Percentiles rank a stretch among this genome's conserved stretches.
These are phyloP conservation scores for Phaseolus coccineus DNA, from an alignment of 331 rosid species.

Conservation along the genomic window DNA sequence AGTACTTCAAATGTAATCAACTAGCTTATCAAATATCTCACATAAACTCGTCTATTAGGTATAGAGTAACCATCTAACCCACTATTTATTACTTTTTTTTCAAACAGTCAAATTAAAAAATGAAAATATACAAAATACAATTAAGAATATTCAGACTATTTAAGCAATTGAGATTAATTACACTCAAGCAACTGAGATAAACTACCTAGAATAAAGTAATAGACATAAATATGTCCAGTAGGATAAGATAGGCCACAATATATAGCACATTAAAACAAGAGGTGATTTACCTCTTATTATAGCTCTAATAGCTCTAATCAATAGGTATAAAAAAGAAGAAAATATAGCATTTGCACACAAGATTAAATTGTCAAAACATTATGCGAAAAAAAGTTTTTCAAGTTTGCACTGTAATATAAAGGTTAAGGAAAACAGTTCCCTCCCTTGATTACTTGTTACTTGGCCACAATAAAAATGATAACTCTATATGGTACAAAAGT, in stretches of 20 bases:
- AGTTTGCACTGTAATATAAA: slow-evolving; percentile 35
- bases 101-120: not conserved
- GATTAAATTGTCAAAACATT: slow-evolving; percentile 32
- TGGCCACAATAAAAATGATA: slow-evolving; percentile 5
- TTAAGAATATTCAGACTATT: no score
- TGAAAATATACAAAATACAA: not conserved
- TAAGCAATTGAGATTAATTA: not conserved
- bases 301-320: not conserved
- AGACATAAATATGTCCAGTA: no score
- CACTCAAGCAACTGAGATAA: not conserved
- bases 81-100: not conserved
- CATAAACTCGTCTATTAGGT: not conserved
- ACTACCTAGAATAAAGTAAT: not conserved
- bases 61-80: not conserved
- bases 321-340: not conserved
- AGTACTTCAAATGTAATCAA: no score
- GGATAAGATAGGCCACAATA: no score
- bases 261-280: no score
- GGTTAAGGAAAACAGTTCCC: slow-evolving; percentile 24
- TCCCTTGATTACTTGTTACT: slow-evolving; percentile 12
- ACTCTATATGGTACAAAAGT: slow-evolving; percentile 5
- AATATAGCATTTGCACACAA: slow-evolving; percentile 7
- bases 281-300: not conserved
- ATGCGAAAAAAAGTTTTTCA: not conserved
- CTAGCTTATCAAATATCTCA: no score